Evolutionary conservation across 179 eudicot species (phyloP).

Genomic region (Actinidia chinensis): DNA sequence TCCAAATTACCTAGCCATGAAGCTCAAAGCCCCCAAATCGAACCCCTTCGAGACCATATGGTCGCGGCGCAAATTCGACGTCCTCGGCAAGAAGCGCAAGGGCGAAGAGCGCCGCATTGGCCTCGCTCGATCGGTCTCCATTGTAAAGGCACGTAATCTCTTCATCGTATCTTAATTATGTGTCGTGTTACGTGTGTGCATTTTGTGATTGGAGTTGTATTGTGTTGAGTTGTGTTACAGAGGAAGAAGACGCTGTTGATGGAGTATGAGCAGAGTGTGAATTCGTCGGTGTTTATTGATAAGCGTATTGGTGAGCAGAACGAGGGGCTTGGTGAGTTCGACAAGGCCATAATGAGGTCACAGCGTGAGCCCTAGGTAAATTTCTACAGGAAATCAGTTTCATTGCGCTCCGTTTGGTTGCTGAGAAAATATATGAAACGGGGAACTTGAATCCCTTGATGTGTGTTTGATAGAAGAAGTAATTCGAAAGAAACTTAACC

Average conservation of each 20-base stretch:
- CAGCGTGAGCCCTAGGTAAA: constrained; percentile 82
- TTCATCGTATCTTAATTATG: too few species aligned
- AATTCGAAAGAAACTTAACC: too few species aligned
- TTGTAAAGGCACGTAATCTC: constrained; percentile 52
- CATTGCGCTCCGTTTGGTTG: neutral
- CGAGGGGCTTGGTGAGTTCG: constrained; percentile 74
- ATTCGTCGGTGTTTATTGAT: constrained; percentile 78
- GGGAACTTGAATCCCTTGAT: too few species aligned
- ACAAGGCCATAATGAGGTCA: constrained; percentile 83
- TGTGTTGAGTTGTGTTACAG: constrained; percentile 37
- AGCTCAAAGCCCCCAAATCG: constrained; percentile 42
- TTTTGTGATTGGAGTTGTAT: constrained; percentile 18
- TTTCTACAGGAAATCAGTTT: neutral
- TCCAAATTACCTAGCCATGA: constrained; percentile 53
- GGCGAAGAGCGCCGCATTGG: constrained; percentile 84
- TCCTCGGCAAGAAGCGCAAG: constrained; percentile 79
- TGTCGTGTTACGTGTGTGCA: neutral
- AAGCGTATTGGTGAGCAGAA: constrained; percentile 84
- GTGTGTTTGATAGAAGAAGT: too few species aligned
- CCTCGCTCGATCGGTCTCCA: constrained; percentile 71
- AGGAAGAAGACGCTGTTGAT: constrained; percentile 80
- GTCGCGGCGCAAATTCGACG: constrained; percentile 82
- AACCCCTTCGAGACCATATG: constrained; percentile 93
- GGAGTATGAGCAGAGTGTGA: constrained; percentile 79
- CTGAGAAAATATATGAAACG: too few species aligned